phyloP scores from a whole-genome alignment of 441 rosid genomes.

The Omphalea diandra region DNA sequence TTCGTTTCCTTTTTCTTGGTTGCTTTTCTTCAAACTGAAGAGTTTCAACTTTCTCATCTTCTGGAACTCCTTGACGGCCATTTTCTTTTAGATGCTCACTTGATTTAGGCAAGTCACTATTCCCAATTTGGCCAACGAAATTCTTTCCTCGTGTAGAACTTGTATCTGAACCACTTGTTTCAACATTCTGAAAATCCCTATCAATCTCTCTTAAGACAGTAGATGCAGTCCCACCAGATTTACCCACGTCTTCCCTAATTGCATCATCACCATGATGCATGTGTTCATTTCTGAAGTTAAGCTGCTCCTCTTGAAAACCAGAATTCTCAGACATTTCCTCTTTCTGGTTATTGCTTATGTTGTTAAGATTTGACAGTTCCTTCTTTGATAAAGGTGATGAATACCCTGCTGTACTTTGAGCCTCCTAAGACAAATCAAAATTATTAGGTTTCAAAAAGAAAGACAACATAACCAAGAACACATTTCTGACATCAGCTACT shows the following conservation, averaged over 20 bases:
- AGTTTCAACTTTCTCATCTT: conserved; percentile 58
- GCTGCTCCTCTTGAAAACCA: conserved; percentile 47
- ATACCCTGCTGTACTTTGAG: conserved; percentile 49
- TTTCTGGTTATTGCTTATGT: conserved; percentile 37
- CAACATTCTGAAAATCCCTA: conserved; percentile 63
- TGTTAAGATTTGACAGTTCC: conserved; percentile 47
- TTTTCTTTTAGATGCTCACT: conserved; percentile 46
- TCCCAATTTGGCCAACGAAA: conserved; percentile 46
- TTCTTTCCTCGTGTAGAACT: conserved; percentile 74
- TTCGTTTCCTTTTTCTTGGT: conserved; percentile 86
- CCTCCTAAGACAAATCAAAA: conserved; percentile 54
- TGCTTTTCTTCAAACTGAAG: conserved; percentile 65
- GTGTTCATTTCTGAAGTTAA: conserved; percentile 35
- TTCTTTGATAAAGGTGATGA: conserved; percentile 41
- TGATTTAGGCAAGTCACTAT: conserved; percentile 44
- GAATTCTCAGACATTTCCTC: conserved; percentile 68
- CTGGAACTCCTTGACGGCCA: conserved; percentile 44
- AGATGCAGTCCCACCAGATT: conserved; percentile 38
- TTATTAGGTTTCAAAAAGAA: background rate
- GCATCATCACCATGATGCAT: conserved; percentile 40
- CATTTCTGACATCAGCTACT: too few species aligned
- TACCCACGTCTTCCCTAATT: conserved; percentile 40
- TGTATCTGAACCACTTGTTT: conserved; percentile 92
- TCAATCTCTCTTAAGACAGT: conserved; percentile 54
- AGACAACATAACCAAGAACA: background rate